A percentile compares a stretch with the other conserved stretches of the same genome.
These are phyloP conservation scores for Bathelium albidoporum DNA, from an alignment of 495 filamentous ascomycete genomes.

Conservation along the genomic window DNA sequence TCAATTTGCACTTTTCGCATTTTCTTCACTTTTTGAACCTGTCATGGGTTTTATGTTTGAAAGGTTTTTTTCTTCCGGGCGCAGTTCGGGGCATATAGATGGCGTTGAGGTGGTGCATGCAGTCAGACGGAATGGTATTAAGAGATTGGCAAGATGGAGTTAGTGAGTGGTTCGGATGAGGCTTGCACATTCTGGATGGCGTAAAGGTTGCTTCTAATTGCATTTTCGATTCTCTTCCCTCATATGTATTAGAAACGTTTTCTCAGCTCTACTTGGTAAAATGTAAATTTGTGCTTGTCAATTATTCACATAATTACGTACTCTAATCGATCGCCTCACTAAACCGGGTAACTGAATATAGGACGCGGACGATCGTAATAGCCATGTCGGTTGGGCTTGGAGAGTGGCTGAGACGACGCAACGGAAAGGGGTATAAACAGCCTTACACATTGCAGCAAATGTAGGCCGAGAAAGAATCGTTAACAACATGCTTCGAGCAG, in stretches of 20 bases:
- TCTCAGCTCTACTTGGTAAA: neutral
- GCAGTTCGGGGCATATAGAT: neutral
- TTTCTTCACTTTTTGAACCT: neutral
- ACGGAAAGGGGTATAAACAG: no score
- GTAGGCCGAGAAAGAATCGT: no score
- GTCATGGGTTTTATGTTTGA: neutral
- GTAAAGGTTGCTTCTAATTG: neutral
- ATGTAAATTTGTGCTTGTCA: slow-evolving; percentile 2
- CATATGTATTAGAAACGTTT: neutral
- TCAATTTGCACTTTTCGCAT: neutral
- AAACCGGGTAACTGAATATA: neutral
- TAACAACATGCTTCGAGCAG: no score
- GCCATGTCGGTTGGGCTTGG: no score
- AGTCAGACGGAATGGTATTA: neutral
- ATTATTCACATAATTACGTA: neutral
- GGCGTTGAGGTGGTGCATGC: neutral
- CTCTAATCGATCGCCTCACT: neutral
- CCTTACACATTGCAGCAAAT: no score
- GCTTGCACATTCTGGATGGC: neutral
- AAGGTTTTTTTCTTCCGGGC: neutral
- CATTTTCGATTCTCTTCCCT: neutral
- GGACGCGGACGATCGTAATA: neutral
- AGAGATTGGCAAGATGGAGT: neutral
- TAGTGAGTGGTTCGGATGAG: neutral
- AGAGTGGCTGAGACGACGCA: no score